These are phyloP conservation scores for Hibiscus syriacus DNA, from an alignment of 345 rosid genomes.

Conservation along the genomic window DNA sequence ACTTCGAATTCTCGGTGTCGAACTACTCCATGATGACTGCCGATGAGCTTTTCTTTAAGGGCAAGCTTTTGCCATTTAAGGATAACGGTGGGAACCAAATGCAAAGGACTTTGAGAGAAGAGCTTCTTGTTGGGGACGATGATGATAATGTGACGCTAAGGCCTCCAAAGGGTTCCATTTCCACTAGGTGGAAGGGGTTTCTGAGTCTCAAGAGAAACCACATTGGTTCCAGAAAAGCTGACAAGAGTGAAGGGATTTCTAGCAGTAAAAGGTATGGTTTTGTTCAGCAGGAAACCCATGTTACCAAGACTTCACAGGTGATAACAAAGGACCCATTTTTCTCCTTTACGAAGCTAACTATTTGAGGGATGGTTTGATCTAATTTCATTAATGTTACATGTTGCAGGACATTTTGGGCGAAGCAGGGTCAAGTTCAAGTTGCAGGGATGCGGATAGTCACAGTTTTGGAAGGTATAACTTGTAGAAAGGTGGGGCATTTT, in stretches of 20 bases:
- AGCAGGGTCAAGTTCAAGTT: constrained; percentile 46
- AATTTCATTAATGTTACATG: not conserved
- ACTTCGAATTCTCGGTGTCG: constrained; percentile 82
- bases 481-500: constrained; percentile 16
- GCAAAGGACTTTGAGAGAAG: constrained; percentile 84
- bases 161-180: constrained; percentile 54
- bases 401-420: constrained; percentile 36
- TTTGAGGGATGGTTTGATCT: not conserved
- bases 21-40: constrained; percentile 88
- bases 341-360: not conserved
- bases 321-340: constrained; percentile 1
- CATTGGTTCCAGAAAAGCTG: constrained; percentile 59
- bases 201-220: constrained; percentile 66
- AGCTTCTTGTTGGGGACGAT: constrained; percentile 51
- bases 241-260: constrained; percentile 27
- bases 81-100: constrained; percentile 36
- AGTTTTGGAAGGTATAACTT: constrained; percentile 7
- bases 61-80: constrained; percentile 77
- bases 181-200: constrained; percentile 70
- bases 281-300: not conserved
- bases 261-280: constrained; percentile 26
- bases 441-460: constrained; percentile 48
- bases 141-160: constrained; percentile 28
- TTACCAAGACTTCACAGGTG: not conserved
- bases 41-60: constrained; percentile 90